Conservation (phyloP, 257 asterid species). For the Avicennia marina region DNA sequence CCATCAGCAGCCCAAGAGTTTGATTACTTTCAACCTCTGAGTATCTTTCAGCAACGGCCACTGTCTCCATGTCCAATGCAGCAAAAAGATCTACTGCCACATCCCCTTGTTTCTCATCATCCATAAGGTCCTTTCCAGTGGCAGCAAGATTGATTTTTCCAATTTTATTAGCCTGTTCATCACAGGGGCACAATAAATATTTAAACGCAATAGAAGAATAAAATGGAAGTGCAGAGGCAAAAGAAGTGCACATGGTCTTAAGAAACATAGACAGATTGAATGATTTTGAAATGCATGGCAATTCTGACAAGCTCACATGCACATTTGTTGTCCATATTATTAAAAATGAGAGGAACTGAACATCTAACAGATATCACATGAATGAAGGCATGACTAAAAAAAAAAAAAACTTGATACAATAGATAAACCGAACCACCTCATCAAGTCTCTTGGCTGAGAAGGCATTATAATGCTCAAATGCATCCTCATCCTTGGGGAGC, state of each 20-base stretch:
- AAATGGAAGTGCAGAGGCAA: not conserved
- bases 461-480: conserved; percentile 77
- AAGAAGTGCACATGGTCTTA: not conserved
- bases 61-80: conserved; percentile 75
- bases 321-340: conserved; percentile 5
- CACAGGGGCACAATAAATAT: conserved; percentile 15
- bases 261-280: too few relatives aligned
- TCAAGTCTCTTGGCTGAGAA: conserved; percentile 87
- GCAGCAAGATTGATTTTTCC: conserved; percentile 99
- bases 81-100: conserved; percentile 92
- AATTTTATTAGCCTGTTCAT: conserved; percentile 81
- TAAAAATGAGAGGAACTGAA: conserved; percentile 6
- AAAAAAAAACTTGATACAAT: not conserved
- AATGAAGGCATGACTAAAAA: conserved; percentile 7
- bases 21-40: conserved; percentile 83
- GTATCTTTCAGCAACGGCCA: conserved; percentile 70
- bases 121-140: conserved; percentile 99
- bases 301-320: too few relatives aligned
- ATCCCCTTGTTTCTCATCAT: conserved; percentile 96
- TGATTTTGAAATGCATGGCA: too few relatives aligned
- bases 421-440: conserved; percentile 50
- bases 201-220: conserved; percentile 14
- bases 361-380: conserved; percentile 2
- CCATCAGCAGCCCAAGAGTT: conserved; percentile 82
- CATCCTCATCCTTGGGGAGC: conserved; percentile 95